phyloP scores from a whole-genome alignment of 1,139 yeast species.

The Taphrina pruni region DNA sequence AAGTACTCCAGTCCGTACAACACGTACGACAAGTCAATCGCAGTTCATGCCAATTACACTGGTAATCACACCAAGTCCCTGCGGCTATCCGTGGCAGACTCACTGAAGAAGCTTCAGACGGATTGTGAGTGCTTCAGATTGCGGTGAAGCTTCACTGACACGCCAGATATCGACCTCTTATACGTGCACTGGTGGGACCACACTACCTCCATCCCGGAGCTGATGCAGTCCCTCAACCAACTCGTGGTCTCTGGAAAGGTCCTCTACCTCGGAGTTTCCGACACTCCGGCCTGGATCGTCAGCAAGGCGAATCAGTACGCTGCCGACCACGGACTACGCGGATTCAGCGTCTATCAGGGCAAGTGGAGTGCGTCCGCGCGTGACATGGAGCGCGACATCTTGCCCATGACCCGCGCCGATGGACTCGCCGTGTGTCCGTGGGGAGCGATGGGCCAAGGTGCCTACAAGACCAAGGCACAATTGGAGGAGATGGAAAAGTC shows the following conservation, averaged over 20 bases:
- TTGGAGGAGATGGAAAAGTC: conserved; percentile 43
- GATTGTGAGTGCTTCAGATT: conserved; percentile 26
- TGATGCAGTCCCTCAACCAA: conserved; percentile 48
- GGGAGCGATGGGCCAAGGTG: conserved; percentile 47
- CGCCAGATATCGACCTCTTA: conserved; percentile 43
- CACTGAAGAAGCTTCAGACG: conserved; percentile 45
- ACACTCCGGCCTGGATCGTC: conserved; percentile 49
- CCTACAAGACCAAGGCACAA: conserved; percentile 47
- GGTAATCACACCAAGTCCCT: conserved; percentile 45
- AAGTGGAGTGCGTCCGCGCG: conserved; percentile 47
- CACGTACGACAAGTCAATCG: conserved; percentile 32
- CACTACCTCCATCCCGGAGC: conserved; percentile 48
- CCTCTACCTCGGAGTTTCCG: conserved; percentile 48
- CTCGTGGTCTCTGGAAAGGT: conserved; percentile 46
- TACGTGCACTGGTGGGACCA: conserved; percentile 49
- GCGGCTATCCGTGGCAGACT: conserved; percentile 42
- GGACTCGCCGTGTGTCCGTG: conserved; percentile 49
- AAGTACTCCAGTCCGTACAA: conserved; percentile 45
- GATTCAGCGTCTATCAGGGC: conserved; percentile 48
- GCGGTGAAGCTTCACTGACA: not conserved
- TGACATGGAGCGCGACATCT: conserved; percentile 48
- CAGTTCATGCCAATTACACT: conserved; percentile 42
- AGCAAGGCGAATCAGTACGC: conserved; percentile 48
- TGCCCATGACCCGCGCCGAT: conserved; percentile 47
- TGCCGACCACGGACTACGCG: conserved; percentile 46